These are phyloP conservation scores for Sicyos edulis DNA, from an alignment of 306 rosid species.

Conservation along the genomic window DNA sequence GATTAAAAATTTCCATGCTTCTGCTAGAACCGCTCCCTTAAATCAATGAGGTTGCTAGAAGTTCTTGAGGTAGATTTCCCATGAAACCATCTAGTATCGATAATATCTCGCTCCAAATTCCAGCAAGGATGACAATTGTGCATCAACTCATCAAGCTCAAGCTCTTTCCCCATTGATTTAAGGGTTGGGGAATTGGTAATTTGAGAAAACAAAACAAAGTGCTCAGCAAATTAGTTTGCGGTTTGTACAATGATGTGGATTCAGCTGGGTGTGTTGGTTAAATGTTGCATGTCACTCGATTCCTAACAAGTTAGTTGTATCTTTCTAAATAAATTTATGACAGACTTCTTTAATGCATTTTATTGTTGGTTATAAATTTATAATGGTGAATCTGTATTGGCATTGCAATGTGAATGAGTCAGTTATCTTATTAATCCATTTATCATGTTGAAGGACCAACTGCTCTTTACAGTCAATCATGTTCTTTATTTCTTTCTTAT, in stretches of 20 bases:
- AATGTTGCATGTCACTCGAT: background rate
- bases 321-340: background rate
- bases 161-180: background rate
- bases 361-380: background rate
- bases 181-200: background rate
- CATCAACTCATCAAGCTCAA: no score
- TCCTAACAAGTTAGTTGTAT: slow-evolving; percentile 1
- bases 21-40: no score
- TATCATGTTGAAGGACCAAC: background rate
- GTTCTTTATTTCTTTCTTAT: background rate
- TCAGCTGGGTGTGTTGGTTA: background rate
- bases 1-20: no score
- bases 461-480: background rate
- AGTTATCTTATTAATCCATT: background rate
- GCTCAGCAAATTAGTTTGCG: background rate
- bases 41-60: no score
- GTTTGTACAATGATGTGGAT: background rate
- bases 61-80: no score
- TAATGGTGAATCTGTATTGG: background rate
- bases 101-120: no score
- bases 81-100: no score
- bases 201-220: no score
- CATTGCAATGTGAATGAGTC: background rate
- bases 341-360: background rate
- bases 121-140: no score